Percentiles rank a stretch among this genome's conserved stretches.
Conservation (phyloP, 257 asterid genomes). For the Osmanthus fragrans region DNA sequence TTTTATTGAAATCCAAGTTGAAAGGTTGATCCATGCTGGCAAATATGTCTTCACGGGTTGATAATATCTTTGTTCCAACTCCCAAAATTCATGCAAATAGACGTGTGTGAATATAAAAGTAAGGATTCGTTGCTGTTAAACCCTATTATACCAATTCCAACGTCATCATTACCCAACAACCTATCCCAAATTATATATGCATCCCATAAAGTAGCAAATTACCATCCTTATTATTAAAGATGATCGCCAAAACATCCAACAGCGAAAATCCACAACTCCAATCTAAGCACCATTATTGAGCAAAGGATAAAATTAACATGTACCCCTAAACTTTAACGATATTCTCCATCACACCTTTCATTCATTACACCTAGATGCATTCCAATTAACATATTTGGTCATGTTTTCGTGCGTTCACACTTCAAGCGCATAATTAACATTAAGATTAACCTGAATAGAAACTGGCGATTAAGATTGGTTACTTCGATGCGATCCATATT, state of each 20-base stretch:
- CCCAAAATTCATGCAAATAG: constrained; percentile 6
- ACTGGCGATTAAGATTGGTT: constrained; percentile 92
- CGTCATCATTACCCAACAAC: background rate
- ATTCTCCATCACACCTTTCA: background rate
- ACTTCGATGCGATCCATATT: constrained; percentile 98
- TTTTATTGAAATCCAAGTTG: background rate
- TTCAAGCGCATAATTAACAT: background rate
- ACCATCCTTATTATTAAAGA: background rate
- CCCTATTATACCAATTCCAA: background rate
- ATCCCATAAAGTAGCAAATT: background rate
- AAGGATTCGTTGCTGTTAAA: background rate
- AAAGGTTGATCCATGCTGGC: background rate
- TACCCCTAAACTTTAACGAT: background rate
- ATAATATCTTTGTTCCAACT: constrained; percentile 6
- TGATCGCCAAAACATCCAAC: background rate
- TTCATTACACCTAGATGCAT: background rate
- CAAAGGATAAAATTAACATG: constrained; percentile 7
- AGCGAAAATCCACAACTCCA: constrained; percentile 15
- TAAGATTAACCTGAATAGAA: constrained; percentile 74
- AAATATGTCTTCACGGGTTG: background rate
- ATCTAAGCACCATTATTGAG: background rate
- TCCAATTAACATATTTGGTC: background rate
- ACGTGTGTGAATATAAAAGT: background rate
- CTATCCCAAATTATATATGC: background rate
- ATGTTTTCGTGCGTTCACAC: background rate